Evolutionary conservation across 805 yeast genomes (phyloP).

Genomic region (Ogataea polymorpha): DNA sequence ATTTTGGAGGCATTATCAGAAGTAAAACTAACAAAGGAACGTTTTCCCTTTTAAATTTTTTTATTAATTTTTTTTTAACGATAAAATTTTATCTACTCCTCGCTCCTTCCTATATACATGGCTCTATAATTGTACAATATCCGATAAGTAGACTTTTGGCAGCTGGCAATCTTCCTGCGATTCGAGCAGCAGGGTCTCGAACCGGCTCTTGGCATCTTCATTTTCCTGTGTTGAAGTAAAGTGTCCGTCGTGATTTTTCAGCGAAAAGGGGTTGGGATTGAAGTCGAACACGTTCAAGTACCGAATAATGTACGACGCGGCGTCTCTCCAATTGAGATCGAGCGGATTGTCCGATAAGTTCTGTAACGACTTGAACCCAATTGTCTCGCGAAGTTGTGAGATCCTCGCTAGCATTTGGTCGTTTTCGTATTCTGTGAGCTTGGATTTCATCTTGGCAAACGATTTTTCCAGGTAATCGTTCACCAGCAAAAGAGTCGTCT

Average conservation of each 20-base stretch:
- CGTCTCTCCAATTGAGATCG: constrained; percentile 22
- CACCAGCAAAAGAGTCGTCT: constrained; percentile 17
- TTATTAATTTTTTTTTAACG: background rate
- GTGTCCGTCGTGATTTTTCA: constrained; percentile 16
- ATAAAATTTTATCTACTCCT: constrained; percentile 11
- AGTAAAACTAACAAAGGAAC: constrained; percentile 2
- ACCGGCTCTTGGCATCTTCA: constrained; percentile 4
- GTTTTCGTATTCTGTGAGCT: constrained; percentile 11
- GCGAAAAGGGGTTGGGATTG: constrained; percentile 21
- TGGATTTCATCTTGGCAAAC: constrained; percentile 22
- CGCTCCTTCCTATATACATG: constrained; percentile 4
- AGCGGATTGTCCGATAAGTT: constrained; percentile 6
- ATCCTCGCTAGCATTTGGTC: constrained; percentile 10
- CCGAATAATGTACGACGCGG: constrained; percentile 19
- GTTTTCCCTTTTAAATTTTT: constrained; percentile 5
- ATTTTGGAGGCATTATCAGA: constrained; percentile 38
- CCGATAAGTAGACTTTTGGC: constrained; percentile 11
- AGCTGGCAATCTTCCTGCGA: constrained; percentile 16
- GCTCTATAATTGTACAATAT: constrained; percentile 13
- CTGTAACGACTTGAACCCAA: constrained; percentile 21
- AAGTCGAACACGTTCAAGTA: constrained; percentile 24
- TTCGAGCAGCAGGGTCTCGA: constrained; percentile 8
- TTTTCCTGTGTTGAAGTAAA: constrained; percentile 9
- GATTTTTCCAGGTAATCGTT: constrained; percentile 20
- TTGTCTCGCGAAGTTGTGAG: constrained; percentile 12